Evolutionary conservation across 192 early-diverging fungal species (phyloP).

Genomic region (Coemansia sp.): DNA sequence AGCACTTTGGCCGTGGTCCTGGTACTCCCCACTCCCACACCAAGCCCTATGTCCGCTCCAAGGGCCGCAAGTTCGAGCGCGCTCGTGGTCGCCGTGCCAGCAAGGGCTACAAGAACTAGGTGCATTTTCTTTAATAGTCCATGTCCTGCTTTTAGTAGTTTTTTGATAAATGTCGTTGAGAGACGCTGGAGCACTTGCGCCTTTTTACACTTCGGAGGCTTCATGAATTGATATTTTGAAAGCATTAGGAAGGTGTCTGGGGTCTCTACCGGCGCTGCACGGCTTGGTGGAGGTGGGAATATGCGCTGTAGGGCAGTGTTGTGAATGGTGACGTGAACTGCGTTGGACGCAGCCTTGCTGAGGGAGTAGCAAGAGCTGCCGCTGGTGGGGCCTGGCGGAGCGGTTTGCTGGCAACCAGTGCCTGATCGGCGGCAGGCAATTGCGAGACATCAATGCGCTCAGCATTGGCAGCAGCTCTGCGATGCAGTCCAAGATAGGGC

Average conservation of each 20-base stretch:
- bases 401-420: neutral
- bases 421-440: neutral
- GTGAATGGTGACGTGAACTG: conserved; percentile 51
- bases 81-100: conserved; percentile 99
- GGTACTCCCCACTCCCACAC: conserved; percentile 66
- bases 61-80: conserved; percentile 99
- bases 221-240: neutral
- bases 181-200: conserved; percentile 5
- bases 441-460: neutral
- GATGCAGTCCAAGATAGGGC: conserved; percentile 40
- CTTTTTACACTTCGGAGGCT: neutral
- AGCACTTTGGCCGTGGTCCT: conserved; percentile 91
- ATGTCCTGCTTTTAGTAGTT: conserved; percentile 15
- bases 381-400: neutral
- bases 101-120: conserved; percentile 95
- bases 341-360: conserved; percentile 28
- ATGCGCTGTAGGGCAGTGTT: conserved; percentile 45
- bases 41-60: conserved; percentile 95
- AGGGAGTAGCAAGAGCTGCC: neutral
- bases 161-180: conserved; percentile 3
- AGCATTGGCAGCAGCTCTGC: conserved; percentile 9
- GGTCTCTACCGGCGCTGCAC: conserved; percentile 1
- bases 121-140: conserved; percentile 9
- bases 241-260: neutral
- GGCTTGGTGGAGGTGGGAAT: conserved; percentile 24